Percentiles rank a stretch among this genome's conserved stretches.
These are phyloP conservation scores for Gossypium ekmanianum DNA, from an alignment of 345 rosid genomes.

Conservation along the genomic window DNA sequence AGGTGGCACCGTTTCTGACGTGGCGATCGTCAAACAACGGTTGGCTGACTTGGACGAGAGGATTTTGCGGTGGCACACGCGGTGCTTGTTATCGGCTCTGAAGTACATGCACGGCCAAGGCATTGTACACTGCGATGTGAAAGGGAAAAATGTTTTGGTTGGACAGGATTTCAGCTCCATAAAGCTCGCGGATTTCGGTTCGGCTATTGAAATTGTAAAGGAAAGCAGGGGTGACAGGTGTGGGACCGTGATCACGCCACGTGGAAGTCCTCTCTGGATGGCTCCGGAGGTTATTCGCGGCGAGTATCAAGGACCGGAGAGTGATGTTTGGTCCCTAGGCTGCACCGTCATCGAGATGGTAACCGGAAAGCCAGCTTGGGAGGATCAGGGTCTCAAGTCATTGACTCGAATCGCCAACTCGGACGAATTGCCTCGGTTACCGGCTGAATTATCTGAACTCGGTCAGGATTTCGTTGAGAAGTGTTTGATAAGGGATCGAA, in stretches of 20 bases:
- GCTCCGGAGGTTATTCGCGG: constrained; percentile 81
- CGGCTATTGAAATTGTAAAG: constrained; percentile 27
- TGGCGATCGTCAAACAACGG: constrained; percentile 1
- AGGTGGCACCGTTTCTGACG: constrained; percentile 57
- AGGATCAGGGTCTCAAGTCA: constrained; percentile 49
- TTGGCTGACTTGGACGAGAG: constrained; percentile 32
- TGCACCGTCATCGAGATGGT: constrained; percentile 71
- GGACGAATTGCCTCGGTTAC: constrained; percentile 42
- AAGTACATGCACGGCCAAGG: constrained; percentile 49
- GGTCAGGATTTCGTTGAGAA: constrained; percentile 61
- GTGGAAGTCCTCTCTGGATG: constrained; percentile 92
- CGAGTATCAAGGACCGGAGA: constrained; percentile 70
- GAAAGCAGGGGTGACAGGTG: background rate
- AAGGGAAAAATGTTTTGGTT: constrained; percentile 59
- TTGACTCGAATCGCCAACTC: constrained; percentile 58
- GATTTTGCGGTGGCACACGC: constrained; percentile 34
- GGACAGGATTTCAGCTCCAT: constrained; percentile 27
- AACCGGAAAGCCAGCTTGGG: constrained; percentile 77
- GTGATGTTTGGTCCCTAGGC: constrained; percentile 83
- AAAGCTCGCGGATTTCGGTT: constrained; percentile 81
- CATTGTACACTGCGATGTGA: constrained; percentile 76
- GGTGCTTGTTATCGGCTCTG: constrained; percentile 60
- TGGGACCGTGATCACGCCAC: constrained; percentile 32
- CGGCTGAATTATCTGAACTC: constrained; percentile 41
- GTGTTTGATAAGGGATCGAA: constrained; percentile 50